A percentile compares a stretch with the other conserved stretches of the same genome.
phyloP scores from a whole-genome alignment of 208 protist genomes.

The Leishmania braziliensis region DNA sequence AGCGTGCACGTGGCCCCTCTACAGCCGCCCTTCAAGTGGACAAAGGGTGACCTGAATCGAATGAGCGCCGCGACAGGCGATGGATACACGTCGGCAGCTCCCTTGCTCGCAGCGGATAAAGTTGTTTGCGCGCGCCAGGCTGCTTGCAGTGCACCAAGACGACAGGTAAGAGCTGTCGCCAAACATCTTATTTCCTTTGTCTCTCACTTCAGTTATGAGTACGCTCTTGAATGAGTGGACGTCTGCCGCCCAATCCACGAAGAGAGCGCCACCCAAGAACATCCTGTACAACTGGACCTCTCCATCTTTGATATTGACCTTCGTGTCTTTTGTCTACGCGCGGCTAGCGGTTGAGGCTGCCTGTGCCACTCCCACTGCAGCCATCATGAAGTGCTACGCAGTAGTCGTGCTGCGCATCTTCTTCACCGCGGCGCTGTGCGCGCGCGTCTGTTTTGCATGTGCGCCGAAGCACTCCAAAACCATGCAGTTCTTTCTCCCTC shows the following conservation, averaged over 20 bases:
- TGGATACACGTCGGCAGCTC: not conserved
- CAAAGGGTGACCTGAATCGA: not conserved
- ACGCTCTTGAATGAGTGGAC: not conserved
- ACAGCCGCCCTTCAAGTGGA: not conserved
- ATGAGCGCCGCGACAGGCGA: not conserved
- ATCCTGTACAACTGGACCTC: conserved; percentile 17
- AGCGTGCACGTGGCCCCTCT: conserved; percentile 1
- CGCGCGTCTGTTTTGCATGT: conserved; percentile 8
- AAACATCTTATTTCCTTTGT: not conserved
- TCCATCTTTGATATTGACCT: conserved; percentile 1
- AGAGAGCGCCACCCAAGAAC: conserved; percentile 2
- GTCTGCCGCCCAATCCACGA: not conserved
- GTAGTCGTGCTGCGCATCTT: conserved; percentile 12
- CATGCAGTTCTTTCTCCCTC: conserved; percentile 6
- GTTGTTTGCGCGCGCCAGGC: not conserved
- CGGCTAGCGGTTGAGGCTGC: conserved; percentile 16
- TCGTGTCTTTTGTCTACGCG: conserved; percentile 9
- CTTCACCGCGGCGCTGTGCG: conserved; percentile 14
- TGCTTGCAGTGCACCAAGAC: too few relatives aligned
- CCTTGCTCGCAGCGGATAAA: not conserved
- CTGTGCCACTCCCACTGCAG: not conserved
- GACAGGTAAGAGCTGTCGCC: not conserved
- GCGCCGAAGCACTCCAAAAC: not conserved
- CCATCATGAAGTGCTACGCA: not conserved
- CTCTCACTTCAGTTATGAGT: not conserved